phyloP scores from a whole-genome alignment of 1,139 yeast genomes.

The Yamadazyma jaroonii region DNA sequence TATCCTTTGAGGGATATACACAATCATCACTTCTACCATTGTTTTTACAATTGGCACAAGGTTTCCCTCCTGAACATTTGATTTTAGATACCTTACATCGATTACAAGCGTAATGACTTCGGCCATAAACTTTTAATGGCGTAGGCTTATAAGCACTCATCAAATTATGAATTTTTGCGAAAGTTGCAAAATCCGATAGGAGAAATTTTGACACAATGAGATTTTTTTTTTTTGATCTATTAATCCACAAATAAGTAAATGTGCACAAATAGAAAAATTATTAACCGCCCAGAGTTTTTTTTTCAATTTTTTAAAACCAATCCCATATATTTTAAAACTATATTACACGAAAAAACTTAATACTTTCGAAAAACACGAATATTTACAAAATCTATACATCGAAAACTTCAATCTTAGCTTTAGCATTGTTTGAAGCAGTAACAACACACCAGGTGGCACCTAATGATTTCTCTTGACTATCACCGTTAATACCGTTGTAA shows the following conservation, averaged over 20 bases:
- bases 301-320: too few species aligned
- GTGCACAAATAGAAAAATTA: too few species aligned
- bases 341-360: not conserved
- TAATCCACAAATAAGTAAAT: too few species aligned
- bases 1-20: slow-evolving; percentile 46
- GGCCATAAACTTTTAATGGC: slow-evolving; percentile 40
- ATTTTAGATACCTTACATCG: slow-evolving; percentile 38
- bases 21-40: slow-evolving; percentile 36
- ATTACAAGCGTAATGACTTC: slow-evolving; percentile 42
- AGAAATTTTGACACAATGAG: not conserved
- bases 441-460: slow-evolving; percentile 81
- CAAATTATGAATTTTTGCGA: not conserved
- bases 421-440: slow-evolving; percentile 63
- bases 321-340: slow-evolving; percentile 3
- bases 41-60: slow-evolving; percentile 39
- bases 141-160: slow-evolving; percentile 22
- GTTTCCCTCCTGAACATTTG: slow-evolving; percentile 44
- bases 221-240: too few species aligned
- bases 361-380: not conserved
- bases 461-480: slow-evolving; percentile 49
- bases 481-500: slow-evolving; percentile 50
- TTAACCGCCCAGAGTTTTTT: too few species aligned
- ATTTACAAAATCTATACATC: slow-evolving; percentile 17
- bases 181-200: too few species aligned
- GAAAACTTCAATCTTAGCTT: slow-evolving; percentile 75